Evolutionary conservation across 73 alveolate genomes (phyloP).

Genomic region (Durusdinium trenchii): DNA sequence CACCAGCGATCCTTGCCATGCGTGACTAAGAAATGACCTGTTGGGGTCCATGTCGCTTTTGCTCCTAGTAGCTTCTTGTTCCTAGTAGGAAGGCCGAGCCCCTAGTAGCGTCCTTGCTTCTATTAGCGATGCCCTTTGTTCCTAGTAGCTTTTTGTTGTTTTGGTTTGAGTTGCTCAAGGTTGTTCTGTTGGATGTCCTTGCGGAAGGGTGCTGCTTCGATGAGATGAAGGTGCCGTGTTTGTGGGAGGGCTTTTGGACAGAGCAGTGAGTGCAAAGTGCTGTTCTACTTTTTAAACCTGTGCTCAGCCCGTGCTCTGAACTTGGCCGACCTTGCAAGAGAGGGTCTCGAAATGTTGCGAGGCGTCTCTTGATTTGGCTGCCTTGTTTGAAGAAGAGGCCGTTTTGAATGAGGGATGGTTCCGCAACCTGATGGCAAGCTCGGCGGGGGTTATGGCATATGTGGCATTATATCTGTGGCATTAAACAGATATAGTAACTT

Average conservation of each 20-base stretch:
- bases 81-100: too few relatives aligned
- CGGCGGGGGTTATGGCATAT: background rate
- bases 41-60: too few relatives aligned
- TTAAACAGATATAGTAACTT: background rate
- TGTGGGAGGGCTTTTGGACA: background rate
- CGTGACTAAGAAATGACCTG: too few relatives aligned
- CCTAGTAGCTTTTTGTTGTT: background rate
- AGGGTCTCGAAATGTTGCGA: background rate
- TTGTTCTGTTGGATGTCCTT: conserved; percentile 74
- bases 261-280: background rate
- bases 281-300: background rate
- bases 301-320: background rate
- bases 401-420: conserved; percentile 43
- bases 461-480: background rate
- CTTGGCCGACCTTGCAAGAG: background rate
- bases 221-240: conserved; percentile 57
- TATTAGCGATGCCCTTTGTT: too few relatives aligned
- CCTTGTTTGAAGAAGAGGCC: conserved; percentile 37
- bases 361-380: conserved; percentile 68
- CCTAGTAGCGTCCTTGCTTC: too few relatives aligned
- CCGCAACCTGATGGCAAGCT: background rate
- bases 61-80: too few relatives aligned
- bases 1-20: too few relatives aligned
- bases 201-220: conserved; percentile 59
- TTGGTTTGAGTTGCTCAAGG: background rate